Evolutionary conservation across 768 basidiomycete species (phyloP), one percentile per base, ranked within the genome.

Genomic region (Pulveroboletus sp.): DNA sequence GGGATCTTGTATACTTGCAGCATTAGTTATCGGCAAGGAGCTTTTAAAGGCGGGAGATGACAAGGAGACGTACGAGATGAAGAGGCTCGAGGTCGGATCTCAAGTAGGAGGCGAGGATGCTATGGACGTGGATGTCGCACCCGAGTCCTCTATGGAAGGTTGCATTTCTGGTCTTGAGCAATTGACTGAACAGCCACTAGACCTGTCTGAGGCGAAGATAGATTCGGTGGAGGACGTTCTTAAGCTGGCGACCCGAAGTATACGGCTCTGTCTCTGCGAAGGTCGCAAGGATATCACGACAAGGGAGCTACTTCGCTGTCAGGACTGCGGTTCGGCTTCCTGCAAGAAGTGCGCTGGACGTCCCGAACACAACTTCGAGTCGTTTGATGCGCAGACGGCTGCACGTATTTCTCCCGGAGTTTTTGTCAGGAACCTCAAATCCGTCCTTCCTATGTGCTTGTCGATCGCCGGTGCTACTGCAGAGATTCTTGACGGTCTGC

Each of bases 281-380:
- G 94, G 93, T 3, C 86, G 89, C 9, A 76, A 81, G 33, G 85
- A 80, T 53, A 83, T 93, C 60, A 86, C 90, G 1, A 76, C 75
- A 9, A 75, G 82, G 31, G 73, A 76, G 31, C 70, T 94, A 35
- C 77, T 79, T 33, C 78, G 76, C 10, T 97, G 94, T 66, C 53
- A 62, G 12, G 88, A 91, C 51, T 97, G 94, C 61, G 80, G 78
- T 6, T 79, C 81, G 8, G 80, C 89, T 12, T 84, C 86, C 31
- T 97, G 94, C 72, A 76, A 78, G 56, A 85, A 85, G 63, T 95
- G 93, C 62, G 89, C 89, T 37, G 93, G 92, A 26, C 83, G 91
- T 57, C 94, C 94, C 0, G 89, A 93, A 58, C 94, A 97, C 66
- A 86, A 84, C 56, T 82, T 81, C 55, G 63, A 67, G 17, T 67